Base-by-base conservation (phyloP, 768 basidiomycete genomes). In the Mrakia hoshinonis region DNA sequence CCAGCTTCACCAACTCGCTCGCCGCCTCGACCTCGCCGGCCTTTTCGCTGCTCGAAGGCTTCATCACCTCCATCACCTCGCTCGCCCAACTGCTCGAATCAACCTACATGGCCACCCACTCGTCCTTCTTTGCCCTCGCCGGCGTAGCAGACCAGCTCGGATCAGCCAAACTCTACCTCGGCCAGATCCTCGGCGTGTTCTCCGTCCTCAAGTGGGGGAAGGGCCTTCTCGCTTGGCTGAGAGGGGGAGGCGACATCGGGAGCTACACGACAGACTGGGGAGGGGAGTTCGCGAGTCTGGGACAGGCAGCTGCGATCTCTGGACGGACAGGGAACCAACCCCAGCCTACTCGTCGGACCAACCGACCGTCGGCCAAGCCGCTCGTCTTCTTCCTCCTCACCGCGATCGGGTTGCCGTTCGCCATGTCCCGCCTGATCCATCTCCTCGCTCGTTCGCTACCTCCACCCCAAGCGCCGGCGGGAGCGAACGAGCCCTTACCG, bases 41-140 rank as follows among this genome's bases (percentile, higher is more conserved):
- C 3, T 99, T 99, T 77, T 84, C 89, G 36, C 87, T 99, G 69
- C 83, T 99, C 36, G 93, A 97, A 75, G 91, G 90, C 13, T 89
- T 99, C 78, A 95, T 99, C 55, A 90, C 92, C 76, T 96, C 94
- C 4, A 95, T 98, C 81, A 84, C 87, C 0, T 94, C 94, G 29
- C 87, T 99, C 73, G 89, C 95, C 0, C 95, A 98, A 79, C 94
- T 99, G 87, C 87, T 99, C 77, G 95, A 98, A 79, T 88, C 87
- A 43, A 98, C 95, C 6, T 97, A 95, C 81, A 90, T 97, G 88
- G 95, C 95, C 2, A 95, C 92, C 0, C 92, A 95, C 79, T 92
- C 90, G 0, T 89, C 87, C 11, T 95, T 79, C 74, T 79, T 78
- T 38, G 77, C 78, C 69, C 92, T 95, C 88, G 92, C 94, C 64